phyloP scores from a whole-genome alignment of 805 yeast genomes.

The Candida orba region DNA sequence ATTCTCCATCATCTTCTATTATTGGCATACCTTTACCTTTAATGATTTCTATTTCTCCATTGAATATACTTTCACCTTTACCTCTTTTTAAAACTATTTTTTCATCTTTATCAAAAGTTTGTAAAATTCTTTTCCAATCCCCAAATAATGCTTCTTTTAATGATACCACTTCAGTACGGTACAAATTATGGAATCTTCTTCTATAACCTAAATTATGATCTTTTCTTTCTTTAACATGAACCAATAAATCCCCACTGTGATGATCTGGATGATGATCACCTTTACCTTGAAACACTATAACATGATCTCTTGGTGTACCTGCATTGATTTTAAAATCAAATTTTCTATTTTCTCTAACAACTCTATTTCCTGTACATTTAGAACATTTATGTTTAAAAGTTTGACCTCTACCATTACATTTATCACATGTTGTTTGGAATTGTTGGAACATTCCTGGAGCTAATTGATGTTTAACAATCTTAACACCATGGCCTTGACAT shows the following conservation, averaged over 20 bases:
- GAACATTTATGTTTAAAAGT: constrained; percentile 57
- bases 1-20: constrained; percentile 32
- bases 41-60: constrained; percentile 69
- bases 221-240: constrained; percentile 51
- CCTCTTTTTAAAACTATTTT: constrained; percentile 37
- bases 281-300: constrained; percentile 59
- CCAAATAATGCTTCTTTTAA: constrained; percentile 70
- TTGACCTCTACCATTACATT: constrained; percentile 74
- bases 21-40: constrained; percentile 85
- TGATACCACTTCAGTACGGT: constrained; percentile 72
- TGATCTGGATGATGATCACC: constrained; percentile 81
- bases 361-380: constrained; percentile 65
- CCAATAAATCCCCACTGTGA: constrained; percentile 70
- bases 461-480: constrained; percentile 59
- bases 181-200: constrained; percentile 66
- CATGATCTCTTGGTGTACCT: constrained; percentile 59
- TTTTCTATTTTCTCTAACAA: constrained; percentile 45
- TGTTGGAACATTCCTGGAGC: constrained; percentile 91
- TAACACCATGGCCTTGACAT: constrained; percentile 74
- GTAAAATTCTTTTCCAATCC: constrained; percentile 68
- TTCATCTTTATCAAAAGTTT: constrained; percentile 58
- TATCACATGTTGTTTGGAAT: constrained; percentile 70
- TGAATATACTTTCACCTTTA: constrained; percentile 42
- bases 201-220: constrained; percentile 73
- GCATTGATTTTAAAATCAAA: constrained; percentile 59